Conservation (phyloP, 192 early-diverging fungal genomes). For the Entomortierella parvispora region DNA sequence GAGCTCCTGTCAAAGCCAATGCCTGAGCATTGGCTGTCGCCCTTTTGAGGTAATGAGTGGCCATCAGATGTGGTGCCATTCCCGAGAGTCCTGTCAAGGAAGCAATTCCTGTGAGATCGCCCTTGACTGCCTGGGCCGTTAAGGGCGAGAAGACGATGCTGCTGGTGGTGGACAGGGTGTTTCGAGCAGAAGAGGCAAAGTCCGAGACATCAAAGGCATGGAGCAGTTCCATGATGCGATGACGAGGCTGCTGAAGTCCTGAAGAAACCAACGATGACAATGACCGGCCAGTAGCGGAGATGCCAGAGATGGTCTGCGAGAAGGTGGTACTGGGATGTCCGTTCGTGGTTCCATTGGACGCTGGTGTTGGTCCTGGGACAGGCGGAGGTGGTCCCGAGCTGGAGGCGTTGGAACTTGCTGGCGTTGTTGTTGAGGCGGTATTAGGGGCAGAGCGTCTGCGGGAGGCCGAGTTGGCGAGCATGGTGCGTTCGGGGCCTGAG, state of each 20-base stretch:
- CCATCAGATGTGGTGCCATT: slow-evolving; percentile 60
- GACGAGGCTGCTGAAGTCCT: slow-evolving; percentile 42
- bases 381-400: background rate
- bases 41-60: slow-evolving; percentile 48
- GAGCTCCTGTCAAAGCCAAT: slow-evolving; percentile 26
- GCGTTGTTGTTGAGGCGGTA: background rate
- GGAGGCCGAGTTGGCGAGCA: slow-evolving; percentile 3
- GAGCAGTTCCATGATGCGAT: slow-evolving; percentile 38
- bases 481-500: slow-evolving; percentile 24
- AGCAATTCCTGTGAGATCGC: slow-evolving; percentile 59
- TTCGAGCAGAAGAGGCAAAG: slow-evolving; percentile 39
- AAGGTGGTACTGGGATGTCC: slow-evolving; percentile 7
- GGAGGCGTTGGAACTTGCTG: background rate
- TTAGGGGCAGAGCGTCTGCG: slow-evolving; percentile 7
- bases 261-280: slow-evolving; percentile 34
- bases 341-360: background rate
- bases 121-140: slow-evolving; percentile 59
- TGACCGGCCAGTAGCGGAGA: slow-evolving; percentile 36
- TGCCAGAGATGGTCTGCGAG: slow-evolving; percentile 47
- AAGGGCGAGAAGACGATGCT: slow-evolving; percentile 66
- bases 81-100: slow-evolving; percentile 50
- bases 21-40: slow-evolving; percentile 35
- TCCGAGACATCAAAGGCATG: slow-evolving; percentile 47
- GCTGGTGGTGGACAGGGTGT: slow-evolving; percentile 38
- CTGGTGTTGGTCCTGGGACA: slow-evolving; percentile 6